Conservation (phyloP, 805 yeast genomes). For the Metschnikowia matae region DNA sequence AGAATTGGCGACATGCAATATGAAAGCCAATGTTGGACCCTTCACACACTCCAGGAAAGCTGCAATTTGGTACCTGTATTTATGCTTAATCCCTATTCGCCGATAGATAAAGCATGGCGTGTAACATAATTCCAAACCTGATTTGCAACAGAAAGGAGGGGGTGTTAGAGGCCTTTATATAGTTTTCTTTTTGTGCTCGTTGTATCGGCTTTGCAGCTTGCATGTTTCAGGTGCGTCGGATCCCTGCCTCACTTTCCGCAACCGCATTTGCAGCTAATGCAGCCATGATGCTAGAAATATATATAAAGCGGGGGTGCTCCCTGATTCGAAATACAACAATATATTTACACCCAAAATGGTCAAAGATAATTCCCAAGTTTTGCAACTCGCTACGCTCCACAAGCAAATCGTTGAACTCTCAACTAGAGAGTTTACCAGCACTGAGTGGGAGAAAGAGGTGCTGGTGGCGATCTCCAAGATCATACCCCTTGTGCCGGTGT, state of each 20-base stretch:
- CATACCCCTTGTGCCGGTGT: not conserved
- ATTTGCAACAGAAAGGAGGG: not conserved
- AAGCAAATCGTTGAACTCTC: not conserved
- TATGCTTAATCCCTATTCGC: too few species aligned
- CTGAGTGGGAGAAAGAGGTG: slow-evolving; percentile 1
- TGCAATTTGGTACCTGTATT: too few species aligned
- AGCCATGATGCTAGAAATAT: not conserved
- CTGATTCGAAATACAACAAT: not conserved
- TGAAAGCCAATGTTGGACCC: too few species aligned
- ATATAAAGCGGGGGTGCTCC: not conserved
- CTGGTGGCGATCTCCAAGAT: not conserved
- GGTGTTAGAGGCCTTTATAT: not conserved
- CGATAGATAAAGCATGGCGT: too few species aligned
- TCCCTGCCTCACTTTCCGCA: not conserved
- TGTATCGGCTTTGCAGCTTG: not conserved
- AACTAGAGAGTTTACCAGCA: not conserved
- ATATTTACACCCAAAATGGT: not conserved
- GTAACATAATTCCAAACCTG: not conserved
- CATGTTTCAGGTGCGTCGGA: not conserved
- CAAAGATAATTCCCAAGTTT: slow-evolving; percentile 1
- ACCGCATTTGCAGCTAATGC: slow-evolving; percentile 4
- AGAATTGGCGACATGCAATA: too few species aligned
- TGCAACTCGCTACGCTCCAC: not conserved
- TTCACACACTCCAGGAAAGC: too few species aligned
- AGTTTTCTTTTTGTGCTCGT: not conserved